phyloP scores from a whole-genome alignment of 129 eudicot species.

The Flaveria linearis region DNA sequence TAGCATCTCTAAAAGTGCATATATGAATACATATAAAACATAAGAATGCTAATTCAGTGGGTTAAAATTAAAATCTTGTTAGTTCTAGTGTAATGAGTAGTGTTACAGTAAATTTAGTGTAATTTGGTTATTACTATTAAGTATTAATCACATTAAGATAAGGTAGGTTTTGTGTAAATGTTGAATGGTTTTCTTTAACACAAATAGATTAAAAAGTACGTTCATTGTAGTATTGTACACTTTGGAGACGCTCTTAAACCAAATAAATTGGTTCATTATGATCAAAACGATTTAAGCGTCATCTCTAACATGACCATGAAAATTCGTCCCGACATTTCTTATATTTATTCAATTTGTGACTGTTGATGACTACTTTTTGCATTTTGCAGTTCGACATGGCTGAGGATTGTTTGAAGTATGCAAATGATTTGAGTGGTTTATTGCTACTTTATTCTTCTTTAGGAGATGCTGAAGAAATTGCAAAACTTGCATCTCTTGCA shows the following conservation, averaged over 20 bases:
- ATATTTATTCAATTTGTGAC: not conserved
- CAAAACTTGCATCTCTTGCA: conserved; percentile 76
- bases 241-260: not conserved
- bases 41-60: too few species aligned
- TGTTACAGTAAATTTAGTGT: too few species aligned
- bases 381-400: conserved; percentile 85
- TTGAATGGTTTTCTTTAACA: too few species aligned
- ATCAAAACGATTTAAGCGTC: not conserved
- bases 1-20: too few species aligned
- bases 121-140: too few species aligned
- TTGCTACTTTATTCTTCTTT: conserved; percentile 88
- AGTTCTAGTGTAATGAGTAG: too few species aligned
- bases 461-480: conserved; percentile 84
- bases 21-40: too few species aligned
- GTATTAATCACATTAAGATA: too few species aligned
- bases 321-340: not conserved
- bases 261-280: not conserved
- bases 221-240: too few species aligned
- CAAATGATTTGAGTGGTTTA: conserved; percentile 90
- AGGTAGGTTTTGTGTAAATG: not conserved
- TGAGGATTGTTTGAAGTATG: conserved; percentile 83
- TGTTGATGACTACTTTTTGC: conserved; percentile 6
- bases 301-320: not conserved
- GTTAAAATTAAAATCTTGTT: too few species aligned
- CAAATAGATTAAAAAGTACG: too few species aligned